Conservation (phyloP, 768 basidiomycete species). For the Lyophyllum atratum region DNA sequence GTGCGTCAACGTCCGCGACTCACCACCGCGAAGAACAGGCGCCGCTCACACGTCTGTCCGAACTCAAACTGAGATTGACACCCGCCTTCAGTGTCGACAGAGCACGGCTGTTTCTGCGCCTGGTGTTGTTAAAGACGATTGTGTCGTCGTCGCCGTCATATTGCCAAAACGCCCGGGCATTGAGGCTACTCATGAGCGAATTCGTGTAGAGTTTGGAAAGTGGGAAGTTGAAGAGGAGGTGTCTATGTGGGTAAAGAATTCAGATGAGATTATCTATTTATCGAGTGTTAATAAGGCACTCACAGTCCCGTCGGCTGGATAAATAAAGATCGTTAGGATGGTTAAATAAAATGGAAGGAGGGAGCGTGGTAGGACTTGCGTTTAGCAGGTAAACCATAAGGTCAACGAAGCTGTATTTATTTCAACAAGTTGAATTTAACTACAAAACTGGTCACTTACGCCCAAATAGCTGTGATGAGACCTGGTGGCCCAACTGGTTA, state of each 20-base stretch:
- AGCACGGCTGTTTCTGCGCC: neutral
- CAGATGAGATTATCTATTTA: neutral
- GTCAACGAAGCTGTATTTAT: conserved; percentile 20
- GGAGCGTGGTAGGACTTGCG: neutral
- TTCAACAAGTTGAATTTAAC: neutral
- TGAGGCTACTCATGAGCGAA: conserved; percentile 40
- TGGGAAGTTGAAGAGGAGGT: conserved; percentile 39
- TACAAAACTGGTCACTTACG: conserved; percentile 10
- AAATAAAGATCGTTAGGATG: neutral
- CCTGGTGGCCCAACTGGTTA: neutral
- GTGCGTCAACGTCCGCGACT: neutral
- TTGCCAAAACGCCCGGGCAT: conserved; percentile 34
- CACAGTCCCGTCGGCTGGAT: neutral
- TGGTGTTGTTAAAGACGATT: neutral
- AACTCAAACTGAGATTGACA: neutral
- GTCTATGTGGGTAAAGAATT: conserved; percentile 21
- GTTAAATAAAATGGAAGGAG: neutral
- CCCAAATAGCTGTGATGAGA: conserved; percentile 30
- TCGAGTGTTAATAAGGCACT: conserved; percentile 16
- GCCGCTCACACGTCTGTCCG: neutral
- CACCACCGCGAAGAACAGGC: neutral
- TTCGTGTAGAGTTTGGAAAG: conserved; percentile 44
- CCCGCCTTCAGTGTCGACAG: neutral
- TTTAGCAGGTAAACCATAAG: neutral
- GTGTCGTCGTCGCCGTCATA: conserved; percentile 8